These are phyloP conservation scores for Corynascus novoguineensis DNA, from an alignment of 495 filamentous ascomycete species.

Conservation along the genomic window DNA sequence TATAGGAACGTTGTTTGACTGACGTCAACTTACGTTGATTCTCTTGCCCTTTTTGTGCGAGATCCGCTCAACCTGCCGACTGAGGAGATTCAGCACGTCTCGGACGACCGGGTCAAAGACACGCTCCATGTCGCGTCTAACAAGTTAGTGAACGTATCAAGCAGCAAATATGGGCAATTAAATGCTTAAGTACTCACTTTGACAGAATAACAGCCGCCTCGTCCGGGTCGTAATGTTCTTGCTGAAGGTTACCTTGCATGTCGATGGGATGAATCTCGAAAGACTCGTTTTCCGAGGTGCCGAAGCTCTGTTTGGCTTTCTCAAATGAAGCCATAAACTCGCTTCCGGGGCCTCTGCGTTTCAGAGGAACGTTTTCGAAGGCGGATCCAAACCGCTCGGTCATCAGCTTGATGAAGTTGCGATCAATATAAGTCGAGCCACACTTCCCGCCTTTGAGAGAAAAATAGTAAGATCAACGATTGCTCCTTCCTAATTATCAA, in stretches of 20 bases:
- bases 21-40: neutral
- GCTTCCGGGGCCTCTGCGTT: neutral
- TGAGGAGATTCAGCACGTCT: neutral
- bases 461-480: too few relatives aligned
- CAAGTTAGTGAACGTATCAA: neutral
- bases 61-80: neutral
- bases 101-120: neutral
- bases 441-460: neutral
- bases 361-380: neutral
- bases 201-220: neutral
- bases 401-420: neutral
- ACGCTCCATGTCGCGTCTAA: neutral
- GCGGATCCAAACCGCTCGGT: neutral
- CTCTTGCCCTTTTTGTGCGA: neutral
- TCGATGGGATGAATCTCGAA: neutral
- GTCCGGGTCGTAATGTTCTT: neutral
- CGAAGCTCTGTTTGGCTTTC: neutral
- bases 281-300: neutral
- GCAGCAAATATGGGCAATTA: neutral
- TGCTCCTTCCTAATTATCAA: too few relatives aligned
- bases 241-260: neutral
- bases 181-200: neutral
- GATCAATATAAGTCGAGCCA: neutral
- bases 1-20: too few relatives aligned
- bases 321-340: neutral